Evolutionary conservation across 2,329 filamentous ascomycete species (phyloP), one percentile per base, ranked within the genome.

Genomic region (Akanthomyces dipterigenus): DNA sequence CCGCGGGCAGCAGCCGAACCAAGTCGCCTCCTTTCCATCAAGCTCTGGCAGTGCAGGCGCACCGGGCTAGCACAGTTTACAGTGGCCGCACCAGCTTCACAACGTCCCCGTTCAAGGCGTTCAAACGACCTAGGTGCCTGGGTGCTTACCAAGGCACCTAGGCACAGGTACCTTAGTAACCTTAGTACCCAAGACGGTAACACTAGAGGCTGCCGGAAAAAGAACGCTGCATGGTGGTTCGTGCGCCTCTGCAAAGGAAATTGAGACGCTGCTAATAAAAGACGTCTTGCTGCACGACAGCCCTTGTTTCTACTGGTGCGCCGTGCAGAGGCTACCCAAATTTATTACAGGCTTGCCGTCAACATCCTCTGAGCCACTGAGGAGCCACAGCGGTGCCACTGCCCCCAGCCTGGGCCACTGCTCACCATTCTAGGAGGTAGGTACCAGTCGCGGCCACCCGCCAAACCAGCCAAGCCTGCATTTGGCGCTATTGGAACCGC

Each of bases 221-320:
- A 28, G 53, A 18, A 12, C 20, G 38, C 38, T 43, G 38, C 20
- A 20, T 8, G 24, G 42, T 58, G 55, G 55, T 49, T 36, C 55
- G 55, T 58, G 55, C 55, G 55, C 34, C 55, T 40, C 45, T 24
- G 31, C 38, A 42, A 54, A 38, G 55, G 55, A 58, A 58, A 58
- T 58, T 58, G 45, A 45, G 18, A 54, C 18, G 24, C 16, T 28
- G 16, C 24, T 40, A 43, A 55, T 40, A 43, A 55, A 31, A 43
- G 49, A 14, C 20, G 20, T 22, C 8, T 43, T 43, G 40, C 49
- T 53, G 49, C 12, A 22, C 31, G 3, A 53, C 20, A 38, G 24
- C 31, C 22, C 3, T 38, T 38, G 7, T 9, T 5, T 45, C 11
- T 20, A 45, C n/a, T n/a, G n/a, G n/a, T n/a, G n/a, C 43, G 24